These are phyloP conservation scores for Spathaspora girioi DNA, from an alignment of 805 yeast genomes.

Conservation along the genomic window DNA sequence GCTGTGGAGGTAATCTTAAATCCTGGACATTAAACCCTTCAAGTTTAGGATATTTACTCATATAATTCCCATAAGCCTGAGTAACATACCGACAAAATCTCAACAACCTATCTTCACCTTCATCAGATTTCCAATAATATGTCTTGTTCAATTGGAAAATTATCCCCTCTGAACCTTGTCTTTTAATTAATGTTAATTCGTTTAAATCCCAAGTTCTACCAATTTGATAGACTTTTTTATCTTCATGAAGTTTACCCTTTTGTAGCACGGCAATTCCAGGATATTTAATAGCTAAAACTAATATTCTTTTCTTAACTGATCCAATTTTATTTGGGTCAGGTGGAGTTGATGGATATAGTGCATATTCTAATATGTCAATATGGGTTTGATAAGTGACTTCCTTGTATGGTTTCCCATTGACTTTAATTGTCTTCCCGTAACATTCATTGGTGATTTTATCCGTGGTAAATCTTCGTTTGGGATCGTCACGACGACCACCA, in stretches of 20 bases:
- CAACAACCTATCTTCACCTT: conserved; percentile 33
- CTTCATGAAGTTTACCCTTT: conserved; percentile 75
- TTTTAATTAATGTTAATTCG: conserved; percentile 57
- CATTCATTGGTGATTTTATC: conserved; percentile 36
- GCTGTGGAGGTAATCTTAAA: not conserved
- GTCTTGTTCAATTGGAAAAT: conserved; percentile 62
- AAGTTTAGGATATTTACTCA: conserved; percentile 35
- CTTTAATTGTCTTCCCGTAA: conserved; percentile 29
- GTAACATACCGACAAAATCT: conserved; percentile 33
- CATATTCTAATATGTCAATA: conserved; percentile 69
- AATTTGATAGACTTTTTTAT: conserved; percentile 72
- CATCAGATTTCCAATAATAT: conserved; percentile 68
- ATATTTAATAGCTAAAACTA: conserved; percentile 58
- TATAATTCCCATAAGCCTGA: conserved; percentile 27
- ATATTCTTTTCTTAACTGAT: conserved; percentile 52
- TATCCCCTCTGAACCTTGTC: conserved; percentile 55
- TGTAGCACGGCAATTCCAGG: conserved; percentile 71
- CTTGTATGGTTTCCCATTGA: conserved; percentile 17
- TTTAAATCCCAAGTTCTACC: conserved; percentile 91
- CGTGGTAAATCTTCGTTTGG: conserved; percentile 9
- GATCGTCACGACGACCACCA: not conserved
- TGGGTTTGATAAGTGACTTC: conserved; percentile 65
- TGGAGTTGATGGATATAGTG: conserved; percentile 60
- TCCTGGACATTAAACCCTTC: conserved; percentile 21
- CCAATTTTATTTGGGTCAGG: conserved; percentile 52